Base-by-base conservation (phyloP, 371 early-diverging fungal genomes). In the Zopfochytrium polystomum region DNA sequence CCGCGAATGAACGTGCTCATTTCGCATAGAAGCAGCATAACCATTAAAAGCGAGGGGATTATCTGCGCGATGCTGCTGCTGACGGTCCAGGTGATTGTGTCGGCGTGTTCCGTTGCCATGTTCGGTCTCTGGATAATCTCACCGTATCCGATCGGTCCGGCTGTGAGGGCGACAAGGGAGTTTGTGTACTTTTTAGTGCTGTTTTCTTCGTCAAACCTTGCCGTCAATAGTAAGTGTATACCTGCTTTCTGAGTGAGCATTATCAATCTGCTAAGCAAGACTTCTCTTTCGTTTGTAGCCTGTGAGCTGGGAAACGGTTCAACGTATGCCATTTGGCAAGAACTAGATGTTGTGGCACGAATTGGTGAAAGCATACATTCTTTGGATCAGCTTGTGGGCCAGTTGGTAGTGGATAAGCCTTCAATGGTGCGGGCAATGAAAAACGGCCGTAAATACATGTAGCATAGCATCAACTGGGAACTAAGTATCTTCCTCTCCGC, bases 291-390 rank as follows among this genome's bases (percentile, higher is more conserved):
- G 20, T 45, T 52, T 22, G 62, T 45, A 20, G 42, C 42, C 38
- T 22, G 43, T 46, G 62, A 44, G 44, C 62, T 43, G 34, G 58
- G 50, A 11, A 63, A 63, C 33, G 64, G 58, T 15, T 58, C 49
- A 22, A 53, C 30, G 23, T 53, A 64, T 45, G 64, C 58, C 7
- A 52, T 67, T n/a, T 67, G 67, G 67, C 67, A 67, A 43, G 45
- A 30, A 29, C 35, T 67, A 4, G 67, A 67, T 33, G 30, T 55
- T 25, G 54, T 62, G 20, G 67, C 59, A 15, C 35, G 62, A 20
- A 59, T 67, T 55, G 67, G 67, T 23, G 63, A 67, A 56, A 58
- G 58, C 22, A 45, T 67, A 3, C 49, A 48, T 9, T 48, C 62
- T 6, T 20, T 58, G 26, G 58, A 56, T 6, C 46, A 56, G 4